These are phyloP conservation scores for Phalaenopsis hybrid DNA, from an alignment of 116 monocot species.

Conservation along the genomic window DNA sequence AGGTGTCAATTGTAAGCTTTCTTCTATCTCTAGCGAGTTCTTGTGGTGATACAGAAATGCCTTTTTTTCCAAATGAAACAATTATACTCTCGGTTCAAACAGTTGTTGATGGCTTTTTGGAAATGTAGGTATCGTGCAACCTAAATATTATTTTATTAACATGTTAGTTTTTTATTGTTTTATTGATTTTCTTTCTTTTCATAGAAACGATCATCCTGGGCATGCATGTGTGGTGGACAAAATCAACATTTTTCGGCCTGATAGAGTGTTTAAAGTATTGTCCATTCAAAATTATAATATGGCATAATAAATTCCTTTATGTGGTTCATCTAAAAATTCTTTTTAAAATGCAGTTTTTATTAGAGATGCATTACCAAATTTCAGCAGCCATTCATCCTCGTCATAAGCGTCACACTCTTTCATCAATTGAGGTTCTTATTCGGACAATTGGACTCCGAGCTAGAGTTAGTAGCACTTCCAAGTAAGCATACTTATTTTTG, in stretches of 20 bases:
- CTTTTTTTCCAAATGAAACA: conserved; percentile 50
- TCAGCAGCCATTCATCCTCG: conserved; percentile 56
- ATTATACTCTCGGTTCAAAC: conserved; percentile 42
- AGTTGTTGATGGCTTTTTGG: conserved; percentile 90
- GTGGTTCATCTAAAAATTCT: background rate
- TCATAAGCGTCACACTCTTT: conserved; percentile 50
- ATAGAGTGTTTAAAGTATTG: conserved; percentile 84
- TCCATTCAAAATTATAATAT: background rate
- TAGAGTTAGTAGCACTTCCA: conserved; percentile 58
- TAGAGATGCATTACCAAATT: conserved; percentile 76
- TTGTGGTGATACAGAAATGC: conserved; percentile 40
- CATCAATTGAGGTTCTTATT: conserved; percentile 65
- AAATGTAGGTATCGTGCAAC: conserved; percentile 40
- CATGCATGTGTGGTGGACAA: conserved; percentile 48
- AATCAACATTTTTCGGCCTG: conserved; percentile 80
- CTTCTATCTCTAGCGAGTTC: conserved; percentile 69
- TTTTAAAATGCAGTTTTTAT: conserved; percentile 48
- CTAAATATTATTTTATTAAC: background rate
- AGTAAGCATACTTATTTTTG: conserved; percentile 25
- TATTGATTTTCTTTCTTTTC: conserved; percentile 4
- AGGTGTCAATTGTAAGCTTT: conserved; percentile 86
- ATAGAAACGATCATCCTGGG: conserved; percentile 36
- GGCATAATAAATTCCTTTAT: background rate
- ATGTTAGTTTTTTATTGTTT: background rate
- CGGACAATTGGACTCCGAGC: conserved; percentile 60